Evolutionary conservation across 768 basidiomycete genomes (phyloP), one percentile per base, ranked within the genome.

Genomic region (Agrocybe chaxingu): DNA sequence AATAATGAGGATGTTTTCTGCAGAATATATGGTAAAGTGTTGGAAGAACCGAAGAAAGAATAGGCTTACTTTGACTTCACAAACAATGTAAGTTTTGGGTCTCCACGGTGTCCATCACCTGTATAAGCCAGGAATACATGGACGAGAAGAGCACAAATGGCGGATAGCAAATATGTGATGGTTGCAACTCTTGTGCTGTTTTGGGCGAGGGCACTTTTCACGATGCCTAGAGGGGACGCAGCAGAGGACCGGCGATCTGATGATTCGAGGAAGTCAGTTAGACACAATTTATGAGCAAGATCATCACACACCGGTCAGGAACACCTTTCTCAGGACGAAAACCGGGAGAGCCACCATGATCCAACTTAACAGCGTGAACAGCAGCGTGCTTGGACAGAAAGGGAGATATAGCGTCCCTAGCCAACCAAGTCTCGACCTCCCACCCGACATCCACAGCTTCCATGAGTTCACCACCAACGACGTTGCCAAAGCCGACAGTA

Each of bases 1-100:
- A 71, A 58, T 88, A 84, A 55, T 81, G 79, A 0, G 86, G 87
- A 52, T 90, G 85, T 66, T 85, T 89, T 59, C 87, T 89, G 53
- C 10, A 49, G 16, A 5, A 13, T 12, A 38, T 29, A 49, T 9
- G 11, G 8, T 47, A 19, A 48, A 42, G 12, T 18, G 51, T 34
- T 48, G 35, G 16, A 37, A 40, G 19, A 32, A 11, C 29, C 7
- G 12, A 13, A 45, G n/a, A 44, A 8, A 37, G 8, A 18, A 39
- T 34, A 40, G 31, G 64, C 74, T 34, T 50, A 86, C 88, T 71
- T 83, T 31, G 86, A 89, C 53, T 81, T 83, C 11, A 86, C 80
- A 49, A 89, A 89, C 0, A 88, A 13, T 0, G 69, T 65, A 5
- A 89, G 62, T 36, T 66, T 71, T 11, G 75, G 62, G 52, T 80